Percentiles rank a stretch among this genome's conserved stretches.
Conservation (phyloP, 2,329 filamentous ascomycete species). For the Penicillium sp. region DNA sequence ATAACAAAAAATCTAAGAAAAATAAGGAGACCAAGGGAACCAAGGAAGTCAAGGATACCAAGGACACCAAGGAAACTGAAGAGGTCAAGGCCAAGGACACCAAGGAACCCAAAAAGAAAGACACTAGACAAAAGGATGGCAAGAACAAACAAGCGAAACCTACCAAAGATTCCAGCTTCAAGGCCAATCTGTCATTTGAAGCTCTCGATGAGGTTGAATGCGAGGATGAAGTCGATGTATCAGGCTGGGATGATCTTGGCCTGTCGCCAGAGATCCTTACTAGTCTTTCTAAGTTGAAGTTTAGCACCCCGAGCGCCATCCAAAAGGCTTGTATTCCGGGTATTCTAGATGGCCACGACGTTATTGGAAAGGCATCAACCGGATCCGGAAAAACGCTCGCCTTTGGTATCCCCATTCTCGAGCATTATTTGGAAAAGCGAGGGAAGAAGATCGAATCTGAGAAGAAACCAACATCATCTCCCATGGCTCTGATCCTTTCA, state of each 20-base stretch:
- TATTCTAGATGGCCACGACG: slow-evolving; percentile 79
- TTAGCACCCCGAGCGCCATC: slow-evolving; percentile 77
- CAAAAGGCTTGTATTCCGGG: slow-evolving; percentile 78
- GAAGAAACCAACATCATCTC: slow-evolving; percentile 46
- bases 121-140: slow-evolving; percentile 13
- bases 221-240: slow-evolving; percentile 66
- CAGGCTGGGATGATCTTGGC: slow-evolving; percentile 73
- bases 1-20: slow-evolving; percentile 24
- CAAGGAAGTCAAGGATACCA: slow-evolving; percentile 9
- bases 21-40: slow-evolving; percentile 16
- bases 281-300: slow-evolving; percentile 76
- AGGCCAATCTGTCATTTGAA: slow-evolving; percentile 37
- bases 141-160: slow-evolving; percentile 28
- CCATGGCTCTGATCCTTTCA: slow-evolving; percentile 79
- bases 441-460: slow-evolving; percentile 37
- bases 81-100: slow-evolving; percentile 23
- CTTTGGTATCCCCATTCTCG: slow-evolving; percentile 89
- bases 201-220: slow-evolving; percentile 44
- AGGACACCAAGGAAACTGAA: slow-evolving; percentile 17
- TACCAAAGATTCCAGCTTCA: slow-evolving; percentile 34
- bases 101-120: slow-evolving; percentile 28
- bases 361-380: slow-evolving; percentile 93
- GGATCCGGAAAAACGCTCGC: slow-evolving; percentile 96
- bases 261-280: slow-evolving; percentile 71
- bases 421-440: slow-evolving; percentile 67